Evolutionary conservation across 2,329 filamentous ascomycete species (phyloP).

Genomic region (Ascochyta viciae-villosae): DNA sequence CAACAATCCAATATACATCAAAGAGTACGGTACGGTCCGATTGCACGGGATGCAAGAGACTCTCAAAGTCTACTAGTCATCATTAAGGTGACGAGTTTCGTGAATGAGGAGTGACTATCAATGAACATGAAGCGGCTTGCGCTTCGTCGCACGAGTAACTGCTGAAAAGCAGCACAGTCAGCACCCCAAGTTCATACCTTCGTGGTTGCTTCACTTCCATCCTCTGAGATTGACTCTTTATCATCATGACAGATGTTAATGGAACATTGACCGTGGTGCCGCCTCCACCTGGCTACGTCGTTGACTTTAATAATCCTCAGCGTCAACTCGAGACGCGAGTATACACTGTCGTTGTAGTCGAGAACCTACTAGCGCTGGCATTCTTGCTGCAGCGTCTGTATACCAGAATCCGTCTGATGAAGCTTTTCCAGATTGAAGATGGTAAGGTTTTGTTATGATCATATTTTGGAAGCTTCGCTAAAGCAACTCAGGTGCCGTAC

Average conservation of each 20-base stretch:
- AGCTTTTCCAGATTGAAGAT: conserved; percentile 36
- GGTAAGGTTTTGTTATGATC: conserved; percentile 17
- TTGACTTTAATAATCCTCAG: conserved; percentile 38
- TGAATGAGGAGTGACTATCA: too few relatives aligned
- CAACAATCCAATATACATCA: too few relatives aligned
- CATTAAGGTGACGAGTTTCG: too few relatives aligned
- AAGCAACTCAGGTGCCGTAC: neutral
- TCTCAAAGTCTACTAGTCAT: too few relatives aligned
- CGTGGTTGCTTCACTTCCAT: too few relatives aligned
- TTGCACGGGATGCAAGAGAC: too few relatives aligned
- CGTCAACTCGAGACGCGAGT: conserved; percentile 21
- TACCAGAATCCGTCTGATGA: conserved; percentile 30
- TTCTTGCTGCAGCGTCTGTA: conserved; percentile 41
- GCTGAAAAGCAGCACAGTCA: too few relatives aligned
- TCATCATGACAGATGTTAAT: conserved; percentile 19
- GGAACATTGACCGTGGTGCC: conserved; percentile 23
- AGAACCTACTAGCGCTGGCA: conserved; percentile 24
- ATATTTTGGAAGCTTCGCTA: neutral
- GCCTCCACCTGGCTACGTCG: conserved; percentile 36
- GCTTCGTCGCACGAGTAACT: too few relatives aligned
- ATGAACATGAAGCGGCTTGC: too few relatives aligned
- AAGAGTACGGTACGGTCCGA: too few relatives aligned
- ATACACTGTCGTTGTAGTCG: conserved; percentile 31
- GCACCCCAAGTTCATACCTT: too few relatives aligned
- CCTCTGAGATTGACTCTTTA: too few relatives aligned